Conservation (phyloP, 2,329 filamentous ascomycete genomes). For the Shiraia sp. region DNA sequence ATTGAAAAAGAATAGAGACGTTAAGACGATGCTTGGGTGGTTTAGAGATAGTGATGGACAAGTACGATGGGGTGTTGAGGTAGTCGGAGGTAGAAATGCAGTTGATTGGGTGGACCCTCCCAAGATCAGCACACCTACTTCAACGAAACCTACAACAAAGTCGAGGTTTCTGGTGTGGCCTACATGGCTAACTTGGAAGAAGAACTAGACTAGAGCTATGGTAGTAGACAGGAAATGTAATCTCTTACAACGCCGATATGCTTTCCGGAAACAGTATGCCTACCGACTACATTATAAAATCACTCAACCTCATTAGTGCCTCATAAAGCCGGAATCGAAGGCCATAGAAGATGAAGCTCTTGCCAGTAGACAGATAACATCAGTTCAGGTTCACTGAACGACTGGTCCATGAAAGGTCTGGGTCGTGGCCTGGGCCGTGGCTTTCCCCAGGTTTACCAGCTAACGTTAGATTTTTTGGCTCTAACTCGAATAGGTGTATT, state of each 20-base stretch:
- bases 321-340: too few relatives aligned
- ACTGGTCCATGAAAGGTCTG: too few relatives aligned
- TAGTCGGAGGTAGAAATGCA: constrained; percentile 20
- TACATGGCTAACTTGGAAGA: neutral
- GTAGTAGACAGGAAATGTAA: constrained; percentile 11
- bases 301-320: constrained; percentile 1
- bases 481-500: too few relatives aligned
- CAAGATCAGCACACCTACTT: constrained; percentile 5
- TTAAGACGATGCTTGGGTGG: constrained; percentile 23
- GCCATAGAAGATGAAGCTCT: too few relatives aligned
- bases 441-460: too few relatives aligned
- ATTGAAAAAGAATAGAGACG: constrained; percentile 13
- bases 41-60: constrained; percentile 22
- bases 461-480: too few relatives aligned
- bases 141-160: neutral
- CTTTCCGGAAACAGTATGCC: neutral
- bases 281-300: constrained; percentile 1
- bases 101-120: constrained; percentile 21
- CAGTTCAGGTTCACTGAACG: too few relatives aligned
- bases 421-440: too few relatives aligned
- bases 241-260: constrained; percentile 4
- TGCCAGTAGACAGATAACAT: too few relatives aligned
- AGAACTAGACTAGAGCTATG: neutral
- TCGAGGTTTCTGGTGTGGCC: too few relatives aligned
- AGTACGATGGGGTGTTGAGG: constrained; percentile 27